Evolutionary conservation across 129 eudicot genomes (phyloP).

Genomic region (Heracleum sosnowskyi): DNA sequence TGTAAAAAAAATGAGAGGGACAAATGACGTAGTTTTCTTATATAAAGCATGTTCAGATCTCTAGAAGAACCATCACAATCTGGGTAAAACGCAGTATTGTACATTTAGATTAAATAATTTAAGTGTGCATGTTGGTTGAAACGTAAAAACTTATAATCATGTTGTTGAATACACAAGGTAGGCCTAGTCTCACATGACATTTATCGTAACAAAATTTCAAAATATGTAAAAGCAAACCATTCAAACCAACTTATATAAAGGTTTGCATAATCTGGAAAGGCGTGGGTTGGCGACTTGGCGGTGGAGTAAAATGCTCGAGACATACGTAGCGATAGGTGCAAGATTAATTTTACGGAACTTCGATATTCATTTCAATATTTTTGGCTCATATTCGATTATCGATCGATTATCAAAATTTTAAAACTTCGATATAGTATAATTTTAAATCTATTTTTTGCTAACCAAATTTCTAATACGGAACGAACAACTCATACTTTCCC

Average conservation of each 20-base stretch:
- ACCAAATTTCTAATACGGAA: background rate
- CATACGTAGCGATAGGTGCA: constrained; percentile 30
- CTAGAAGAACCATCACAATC: too few species aligned
- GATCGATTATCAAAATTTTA: too few species aligned
- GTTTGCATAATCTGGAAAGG: background rate
- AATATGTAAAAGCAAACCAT: background rate
- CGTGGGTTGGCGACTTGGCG: background rate
- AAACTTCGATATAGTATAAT: too few species aligned
- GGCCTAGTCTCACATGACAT: background rate
- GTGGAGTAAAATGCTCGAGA: background rate
- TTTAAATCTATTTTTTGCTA: background rate
- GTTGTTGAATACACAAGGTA: background rate
- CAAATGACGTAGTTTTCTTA: too few species aligned
- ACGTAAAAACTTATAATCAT: background rate
- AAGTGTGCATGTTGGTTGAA: background rate
- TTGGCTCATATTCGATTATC: too few species aligned
- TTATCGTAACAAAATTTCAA: background rate
- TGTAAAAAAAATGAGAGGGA: too few species aligned
- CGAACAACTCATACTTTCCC: background rate
- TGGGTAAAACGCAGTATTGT: too few species aligned
- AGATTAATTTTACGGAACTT: too few species aligned
- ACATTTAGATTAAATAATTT: too few species aligned
- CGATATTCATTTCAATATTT: too few species aligned
- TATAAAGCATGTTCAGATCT: too few species aligned
- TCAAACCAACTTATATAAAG: background rate